These are phyloP conservation scores for Xylaria sp. DNA, from an alignment of 2,329 filamentous ascomycete species.

Conservation along the genomic window DNA sequence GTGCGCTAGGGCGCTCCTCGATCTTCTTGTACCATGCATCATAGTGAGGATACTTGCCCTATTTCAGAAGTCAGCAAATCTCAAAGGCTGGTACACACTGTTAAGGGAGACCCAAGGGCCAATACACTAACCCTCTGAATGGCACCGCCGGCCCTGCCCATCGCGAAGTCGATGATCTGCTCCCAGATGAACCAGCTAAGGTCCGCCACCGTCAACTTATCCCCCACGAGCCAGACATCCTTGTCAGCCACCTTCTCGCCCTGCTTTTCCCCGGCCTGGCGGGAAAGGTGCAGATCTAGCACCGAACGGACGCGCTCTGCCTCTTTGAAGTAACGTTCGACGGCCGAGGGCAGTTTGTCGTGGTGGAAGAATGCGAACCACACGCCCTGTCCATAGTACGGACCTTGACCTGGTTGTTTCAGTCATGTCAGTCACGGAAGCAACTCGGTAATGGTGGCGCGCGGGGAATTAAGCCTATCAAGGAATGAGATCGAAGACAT, in stretches of 20 bases:
- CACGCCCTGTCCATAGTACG: constrained; percentile 58
- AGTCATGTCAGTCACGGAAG: background rate
- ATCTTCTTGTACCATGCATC: constrained; percentile 36
- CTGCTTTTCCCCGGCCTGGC: constrained; percentile 34
- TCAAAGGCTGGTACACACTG: background rate
- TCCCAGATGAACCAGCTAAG: constrained; percentile 41
- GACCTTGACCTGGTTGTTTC: constrained; percentile 52
- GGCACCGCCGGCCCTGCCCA: background rate
- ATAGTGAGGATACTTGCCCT: constrained; percentile 39
- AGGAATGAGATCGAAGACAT: background rate
- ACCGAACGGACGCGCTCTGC: constrained; percentile 57
- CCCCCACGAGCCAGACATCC: constrained; percentile 39
- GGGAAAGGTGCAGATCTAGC: constrained; percentile 52
- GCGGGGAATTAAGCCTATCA: background rate
- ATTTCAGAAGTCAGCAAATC: constrained; percentile 10
- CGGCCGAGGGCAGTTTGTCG: constrained; percentile 55
- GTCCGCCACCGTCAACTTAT: constrained; percentile 39
- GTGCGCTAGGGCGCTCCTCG: constrained; percentile 33
- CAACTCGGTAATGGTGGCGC: background rate
- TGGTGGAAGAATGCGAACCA: constrained; percentile 56
- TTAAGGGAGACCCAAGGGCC: background rate
- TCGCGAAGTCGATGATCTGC: constrained; percentile 27
- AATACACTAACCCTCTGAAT: constrained; percentile 23
- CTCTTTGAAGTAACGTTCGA: constrained; percentile 57
- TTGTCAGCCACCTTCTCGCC: constrained; percentile 36